Conservation (phyloP, 2,329 filamentous ascomycete genomes). For the Amauroascus verrucosus region DNA sequence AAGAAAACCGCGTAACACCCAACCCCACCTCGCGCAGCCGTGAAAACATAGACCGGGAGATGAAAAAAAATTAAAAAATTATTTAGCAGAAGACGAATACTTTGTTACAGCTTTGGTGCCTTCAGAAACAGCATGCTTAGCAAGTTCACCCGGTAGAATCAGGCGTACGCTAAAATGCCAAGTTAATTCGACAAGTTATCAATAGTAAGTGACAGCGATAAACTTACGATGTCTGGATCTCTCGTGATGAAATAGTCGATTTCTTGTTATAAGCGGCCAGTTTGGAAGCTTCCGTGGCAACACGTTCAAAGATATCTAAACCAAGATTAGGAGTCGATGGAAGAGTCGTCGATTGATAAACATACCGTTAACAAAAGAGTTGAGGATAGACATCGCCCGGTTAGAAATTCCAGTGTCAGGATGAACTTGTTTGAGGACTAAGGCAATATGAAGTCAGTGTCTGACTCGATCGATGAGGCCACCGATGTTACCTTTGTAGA, state of each 20-base stretch:
- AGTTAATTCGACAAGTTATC: background rate
- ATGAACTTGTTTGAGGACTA: slow-evolving; percentile 99
- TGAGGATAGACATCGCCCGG: slow-evolving; percentile 98
- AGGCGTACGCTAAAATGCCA: slow-evolving; percentile 60
- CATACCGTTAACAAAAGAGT: slow-evolving; percentile 98
- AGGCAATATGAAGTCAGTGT: slow-evolving; percentile 14
- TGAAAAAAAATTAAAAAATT: slow-evolving; percentile 41
- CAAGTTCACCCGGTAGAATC: slow-evolving; percentile 95
- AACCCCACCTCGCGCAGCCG: slow-evolving; percentile 31
- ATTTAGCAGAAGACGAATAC: slow-evolving; percentile 99
- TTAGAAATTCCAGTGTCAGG: slow-evolving; percentile 99
- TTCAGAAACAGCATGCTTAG: slow-evolving; percentile 99
- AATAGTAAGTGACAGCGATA: background rate
- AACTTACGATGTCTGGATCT: slow-evolving; percentile 90
- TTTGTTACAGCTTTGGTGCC: slow-evolving; percentile 99
- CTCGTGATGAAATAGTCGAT: slow-evolving; percentile 97
- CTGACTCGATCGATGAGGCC: too few relatives aligned
- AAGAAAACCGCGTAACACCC: slow-evolving; percentile 27
- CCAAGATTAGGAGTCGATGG: slow-evolving; percentile 17
- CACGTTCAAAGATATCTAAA: slow-evolving; percentile 97
- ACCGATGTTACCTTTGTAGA: slow-evolving; percentile 78
- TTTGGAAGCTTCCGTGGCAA: slow-evolving; percentile 97
- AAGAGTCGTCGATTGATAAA: slow-evolving; percentile 12
- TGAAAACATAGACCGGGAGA: slow-evolving; percentile 31
- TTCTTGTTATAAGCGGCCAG: slow-evolving; percentile 99